Base-by-base conservation (phyloP, 2,329 filamentous ascomycete species). In the Aaosphaeria pasadenensis region DNA sequence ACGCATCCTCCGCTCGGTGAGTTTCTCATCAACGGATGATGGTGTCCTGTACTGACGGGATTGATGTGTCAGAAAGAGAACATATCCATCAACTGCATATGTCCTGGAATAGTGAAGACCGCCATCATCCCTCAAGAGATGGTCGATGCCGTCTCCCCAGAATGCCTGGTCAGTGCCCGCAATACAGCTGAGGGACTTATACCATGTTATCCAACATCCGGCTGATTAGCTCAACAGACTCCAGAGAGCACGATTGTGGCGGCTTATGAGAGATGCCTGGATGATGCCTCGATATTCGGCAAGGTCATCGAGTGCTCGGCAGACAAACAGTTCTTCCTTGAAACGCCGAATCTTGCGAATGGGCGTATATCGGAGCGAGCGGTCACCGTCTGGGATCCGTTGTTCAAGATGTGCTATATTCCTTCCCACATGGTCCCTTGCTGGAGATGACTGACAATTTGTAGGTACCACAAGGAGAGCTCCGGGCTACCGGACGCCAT, bases 91-190 rank as follows among this genome's bases (percentile, higher is more conserved):
- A 79, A 79, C 55, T 65, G 64, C n/a, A 70, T 81, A 4, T 69
- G 76, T 42, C 77, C 78, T 0, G 77, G 77, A 2, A 74, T 76
- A 32, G 74, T 79, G 11, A 63, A 63, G 32, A 80, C 77, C 4
- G 48, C 53, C 7, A 60, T 63, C 42, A 57, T 65, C n/a, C 59
- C 62, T 13, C 54, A 56, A 44, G 57, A 46, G 28, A 62, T 66
- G 61, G 45, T 63, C 30, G 57, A 59, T 50, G 57, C 61, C 13
- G 56, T 64, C n/a, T 58, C 58, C 6, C 31, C 49, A 36, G 57
- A 62, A 29, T 63, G 56, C 41, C 41, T 43, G 29, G 31, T 29
- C 41, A 17, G 11, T 24, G 17, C 17, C 17, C 17, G 17, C 17
- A 24, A 24, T 24, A 24, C 17, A 24, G 17, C 17, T 24, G 17